phyloP scores from a whole-genome alignment of 2,329 filamentous ascomycete genomes.

The Endothia cerciana region DNA sequence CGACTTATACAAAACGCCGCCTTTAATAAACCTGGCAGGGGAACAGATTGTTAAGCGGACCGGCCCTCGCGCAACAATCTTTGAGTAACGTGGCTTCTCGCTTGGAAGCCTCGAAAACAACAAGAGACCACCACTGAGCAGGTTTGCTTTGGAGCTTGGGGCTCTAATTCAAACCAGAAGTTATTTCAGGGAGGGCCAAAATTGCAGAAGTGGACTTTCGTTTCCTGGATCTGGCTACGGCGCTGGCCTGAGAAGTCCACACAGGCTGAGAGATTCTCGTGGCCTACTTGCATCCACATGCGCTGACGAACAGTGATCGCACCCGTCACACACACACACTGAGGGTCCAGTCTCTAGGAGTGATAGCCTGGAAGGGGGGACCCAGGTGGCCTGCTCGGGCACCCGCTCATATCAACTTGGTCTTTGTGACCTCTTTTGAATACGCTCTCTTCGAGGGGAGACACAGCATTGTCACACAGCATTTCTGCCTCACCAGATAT shows the following conservation, averaged over 20 bases:
- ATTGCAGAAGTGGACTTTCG: no score
- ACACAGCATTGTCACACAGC: slow-evolving; percentile 1
- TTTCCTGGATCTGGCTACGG: background rate
- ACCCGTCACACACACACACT: background rate
- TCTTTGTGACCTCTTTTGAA: background rate
- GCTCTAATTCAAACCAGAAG: background rate
- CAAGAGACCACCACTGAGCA: background rate
- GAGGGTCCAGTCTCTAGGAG: background rate
- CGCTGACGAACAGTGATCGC: background rate
- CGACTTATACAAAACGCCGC: no score
- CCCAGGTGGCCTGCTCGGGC: background rate
- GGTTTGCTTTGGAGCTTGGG: background rate
- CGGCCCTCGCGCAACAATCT: background rate
- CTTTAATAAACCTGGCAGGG: background rate
- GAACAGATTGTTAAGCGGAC: no score
- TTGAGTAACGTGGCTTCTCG: background rate
- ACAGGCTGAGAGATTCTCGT: background rate
- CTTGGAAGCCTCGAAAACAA: background rate
- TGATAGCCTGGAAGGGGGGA: background rate
- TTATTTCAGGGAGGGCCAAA: background rate
- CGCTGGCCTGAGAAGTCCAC: background rate
- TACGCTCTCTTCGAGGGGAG: background rate
- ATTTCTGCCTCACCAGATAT: background rate
- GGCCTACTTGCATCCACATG: background rate
- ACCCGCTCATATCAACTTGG: background rate